Conservation (phyloP, 768 basidiomycete species). For the Trametes maxima region DNA sequence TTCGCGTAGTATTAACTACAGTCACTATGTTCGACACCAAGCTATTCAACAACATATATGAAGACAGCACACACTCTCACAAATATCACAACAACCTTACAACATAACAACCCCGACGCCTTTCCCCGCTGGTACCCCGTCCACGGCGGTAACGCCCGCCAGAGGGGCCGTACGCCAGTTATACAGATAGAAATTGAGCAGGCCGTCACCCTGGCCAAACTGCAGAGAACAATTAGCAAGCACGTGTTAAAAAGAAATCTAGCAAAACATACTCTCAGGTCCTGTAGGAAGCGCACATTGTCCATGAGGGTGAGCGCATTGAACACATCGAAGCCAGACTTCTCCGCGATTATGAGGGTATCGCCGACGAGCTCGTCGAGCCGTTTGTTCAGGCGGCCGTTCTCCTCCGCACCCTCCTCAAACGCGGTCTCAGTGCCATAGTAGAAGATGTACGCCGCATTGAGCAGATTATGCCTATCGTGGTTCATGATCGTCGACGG, state of each 20-base stretch:
- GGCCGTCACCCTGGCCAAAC: conserved; percentile 94
- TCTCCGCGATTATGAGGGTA: conserved; percentile 77
- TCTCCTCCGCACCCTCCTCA: conserved; percentile 59
- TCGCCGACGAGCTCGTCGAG: conserved; percentile 76
- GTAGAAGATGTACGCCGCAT: conserved; percentile 96
- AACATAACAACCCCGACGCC: conserved; percentile 96
- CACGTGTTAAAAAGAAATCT: background rate
- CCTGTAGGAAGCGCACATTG: conserved; percentile 78
- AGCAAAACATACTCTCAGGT: conserved; percentile 68
- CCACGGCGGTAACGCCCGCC: conserved; percentile 66
- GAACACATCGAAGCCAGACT: conserved; percentile 92
- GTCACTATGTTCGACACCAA: too few relatives aligned
- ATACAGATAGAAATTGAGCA: conserved; percentile 90
- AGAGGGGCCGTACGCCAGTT: conserved; percentile 90
- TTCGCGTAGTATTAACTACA: background rate
- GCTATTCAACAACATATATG: background rate
- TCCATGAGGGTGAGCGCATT: conserved; percentile 97
- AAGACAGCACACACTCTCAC: background rate
- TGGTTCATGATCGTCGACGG: conserved; percentile 90
- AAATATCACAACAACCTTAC: conserved; percentile 37
- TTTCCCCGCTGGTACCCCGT: conserved; percentile 58
- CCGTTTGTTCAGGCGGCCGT: conserved; percentile 64
- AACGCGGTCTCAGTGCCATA: conserved; percentile 86
- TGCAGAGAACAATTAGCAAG: conserved; percentile 33
- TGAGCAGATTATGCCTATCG: conserved; percentile 68